phyloP scores from a whole-genome alignment of 257 asterid species.

The Anisodus tanguticus region DNA sequence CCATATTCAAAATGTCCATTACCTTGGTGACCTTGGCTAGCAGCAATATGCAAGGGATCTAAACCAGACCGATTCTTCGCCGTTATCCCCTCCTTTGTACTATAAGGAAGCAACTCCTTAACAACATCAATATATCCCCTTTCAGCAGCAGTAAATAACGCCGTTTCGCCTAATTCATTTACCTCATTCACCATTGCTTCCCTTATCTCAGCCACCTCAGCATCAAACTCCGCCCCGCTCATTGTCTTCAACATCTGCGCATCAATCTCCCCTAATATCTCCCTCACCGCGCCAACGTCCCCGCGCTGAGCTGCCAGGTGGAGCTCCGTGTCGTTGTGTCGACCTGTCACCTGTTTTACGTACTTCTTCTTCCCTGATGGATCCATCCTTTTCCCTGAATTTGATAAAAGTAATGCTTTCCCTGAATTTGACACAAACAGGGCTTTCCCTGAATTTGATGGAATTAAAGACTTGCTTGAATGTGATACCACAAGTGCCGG shows the following conservation, averaged over 20 bases:
- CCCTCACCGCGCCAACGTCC: conserved; percentile 68
- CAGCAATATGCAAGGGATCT: conserved; percentile 68
- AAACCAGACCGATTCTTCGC: conserved; percentile 56
- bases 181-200: conserved; percentile 63
- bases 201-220: conserved; percentile 60
- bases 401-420: conserved; percentile 63
- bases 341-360: conserved; percentile 90
- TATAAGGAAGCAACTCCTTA: conserved; percentile 51
- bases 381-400: conserved; percentile 63
- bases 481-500: conserved; percentile 62
- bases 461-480: conserved; percentile 43
- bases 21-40: conserved; percentile 66
- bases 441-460: conserved; percentile 56
- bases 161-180: conserved; percentile 66
- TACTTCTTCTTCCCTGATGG: conserved; percentile 59
- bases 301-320: conserved; percentile 90
- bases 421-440: conserved; percentile 60
- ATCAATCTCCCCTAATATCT: conserved; percentile 68
- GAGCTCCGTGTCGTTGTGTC: conserved; percentile 88
- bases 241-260: conserved; percentile 63
- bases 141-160: conserved; percentile 59
- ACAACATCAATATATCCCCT: conserved; percentile 54
- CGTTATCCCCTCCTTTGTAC: conserved; percentile 54
- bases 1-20: neutral
- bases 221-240: conserved; percentile 62